Evolutionary conservation across 768 basidiomycete species (phyloP).

Genomic region (Auricularia auricula-judae): DNA sequence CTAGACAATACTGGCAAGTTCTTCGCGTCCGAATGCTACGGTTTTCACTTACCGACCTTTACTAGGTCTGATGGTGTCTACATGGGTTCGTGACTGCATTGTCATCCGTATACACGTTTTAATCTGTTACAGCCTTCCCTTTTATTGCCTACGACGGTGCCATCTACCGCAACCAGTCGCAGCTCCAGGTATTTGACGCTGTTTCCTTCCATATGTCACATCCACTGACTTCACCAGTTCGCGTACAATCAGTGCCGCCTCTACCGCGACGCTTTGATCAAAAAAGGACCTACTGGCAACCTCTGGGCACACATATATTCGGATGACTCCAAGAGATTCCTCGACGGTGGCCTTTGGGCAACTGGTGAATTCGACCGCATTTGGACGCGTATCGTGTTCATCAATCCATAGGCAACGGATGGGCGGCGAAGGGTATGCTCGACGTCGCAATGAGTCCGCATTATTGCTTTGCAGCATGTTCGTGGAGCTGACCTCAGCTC

Average conservation of each 20-base stretch:
- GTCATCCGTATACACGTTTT: not conserved
- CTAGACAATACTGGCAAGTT: constrained; percentile 21
- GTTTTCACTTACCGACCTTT: not conserved
- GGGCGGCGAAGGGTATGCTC: constrained; percentile 31
- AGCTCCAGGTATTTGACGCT: constrained; percentile 12
- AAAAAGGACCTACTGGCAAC: constrained; percentile 18
- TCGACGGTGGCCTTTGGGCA: constrained; percentile 23
- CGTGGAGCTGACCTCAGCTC: constrained; percentile 8
- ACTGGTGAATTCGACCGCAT: constrained; percentile 16
- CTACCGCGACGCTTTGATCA: constrained; percentile 26
- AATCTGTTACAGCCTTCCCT: constrained; percentile 15
- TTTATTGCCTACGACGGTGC: constrained; percentile 33
- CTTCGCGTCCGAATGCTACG: constrained; percentile 11
- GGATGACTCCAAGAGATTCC: constrained; percentile 12
- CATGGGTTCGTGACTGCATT: constrained; percentile 19
- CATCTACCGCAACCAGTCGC: constrained; percentile 21
- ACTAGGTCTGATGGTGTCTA: constrained; percentile 27
- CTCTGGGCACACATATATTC: constrained; percentile 29
- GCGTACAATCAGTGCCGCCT: constrained; percentile 31
- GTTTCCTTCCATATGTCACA: not conserved
- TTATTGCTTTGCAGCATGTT: not conserved
- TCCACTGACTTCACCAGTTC: constrained; percentile 8
- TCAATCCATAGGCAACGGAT: constrained; percentile 21
- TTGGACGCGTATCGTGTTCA: not conserved
- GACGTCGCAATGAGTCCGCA: constrained; percentile 14